Evolutionary conservation across 345 rosid species (phyloP).

Genomic region (Garcia nutans): DNA sequence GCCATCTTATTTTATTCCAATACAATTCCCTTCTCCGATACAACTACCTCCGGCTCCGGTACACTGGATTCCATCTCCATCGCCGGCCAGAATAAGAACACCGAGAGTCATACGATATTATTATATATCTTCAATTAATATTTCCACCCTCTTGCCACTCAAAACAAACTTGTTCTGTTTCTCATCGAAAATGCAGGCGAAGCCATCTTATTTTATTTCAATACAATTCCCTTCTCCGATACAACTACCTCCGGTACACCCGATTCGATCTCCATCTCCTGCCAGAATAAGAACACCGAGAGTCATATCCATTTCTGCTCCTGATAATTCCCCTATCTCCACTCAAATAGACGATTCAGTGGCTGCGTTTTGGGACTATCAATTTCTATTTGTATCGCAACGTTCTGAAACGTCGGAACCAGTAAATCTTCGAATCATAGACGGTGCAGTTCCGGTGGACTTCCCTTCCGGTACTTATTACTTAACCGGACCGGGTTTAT

Average conservation of each 20-base stretch:
- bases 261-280: conserved; percentile 22
- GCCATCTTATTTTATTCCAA: conserved; percentile 30
- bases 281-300: conserved; percentile 30
- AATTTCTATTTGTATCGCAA: conserved; percentile 72
- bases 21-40: conserved; percentile 35
- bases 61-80: conserved; percentile 27
- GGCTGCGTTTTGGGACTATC: conserved; percentile 85
- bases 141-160: too few species aligned
- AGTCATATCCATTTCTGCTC: conserved; percentile 53
- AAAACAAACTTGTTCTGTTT: neutral
- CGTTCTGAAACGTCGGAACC: conserved; percentile 59
- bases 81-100: conserved; percentile 25
- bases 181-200: conserved; percentile 36
- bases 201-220: conserved; percentile 30
- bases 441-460: conserved; percentile 62
- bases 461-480: conserved; percentile 87
- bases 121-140: too few species aligned
- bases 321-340: conserved; percentile 21
- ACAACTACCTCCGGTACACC: conserved; percentile 31
- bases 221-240: conserved; percentile 35
- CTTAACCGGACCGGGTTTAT: conserved; percentile 80
- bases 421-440: conserved; percentile 39
- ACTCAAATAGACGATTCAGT: conserved; percentile 39
- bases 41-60: conserved; percentile 30
- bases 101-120: conserved; percentile 48